These are phyloP conservation scores for Kluyveromyces wickerhamii DNA, from an alignment of 805 yeast genomes.

Conservation along the genomic window DNA sequence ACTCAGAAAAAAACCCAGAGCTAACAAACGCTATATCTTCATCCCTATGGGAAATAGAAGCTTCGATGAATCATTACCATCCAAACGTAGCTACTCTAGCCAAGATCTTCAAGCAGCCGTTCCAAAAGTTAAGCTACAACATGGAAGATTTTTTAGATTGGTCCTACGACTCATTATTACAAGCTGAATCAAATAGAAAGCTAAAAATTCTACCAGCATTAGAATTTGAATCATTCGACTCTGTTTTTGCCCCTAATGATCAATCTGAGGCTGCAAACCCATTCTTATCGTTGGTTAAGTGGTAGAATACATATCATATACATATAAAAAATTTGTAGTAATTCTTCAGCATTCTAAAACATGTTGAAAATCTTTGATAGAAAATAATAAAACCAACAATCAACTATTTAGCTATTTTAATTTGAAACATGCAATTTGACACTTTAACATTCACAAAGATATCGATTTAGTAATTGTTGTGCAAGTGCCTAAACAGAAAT, in stretches of 20 bases:
- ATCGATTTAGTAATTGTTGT: no score
- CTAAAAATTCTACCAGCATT: conserved; percentile 68
- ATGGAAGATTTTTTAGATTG: conserved; percentile 94
- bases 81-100: conserved; percentile 94
- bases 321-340: no score
- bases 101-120: conserved; percentile 81
- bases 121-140: conserved; percentile 76
- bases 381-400: no score
- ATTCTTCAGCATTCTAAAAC: no score
- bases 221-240: conserved; percentile 48
- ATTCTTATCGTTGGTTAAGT: neutral
- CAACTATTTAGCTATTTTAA: no score
- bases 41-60: conserved; percentile 86
- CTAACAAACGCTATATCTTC: conserved; percentile 73
- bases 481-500: no score
- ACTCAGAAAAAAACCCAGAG: conserved; percentile 62
- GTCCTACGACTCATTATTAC: conserved; percentile 61
- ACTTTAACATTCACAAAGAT: no score
- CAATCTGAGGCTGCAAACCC: conserved; percentile 4
- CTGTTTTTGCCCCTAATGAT: conserved; percentile 10
- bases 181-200: conserved; percentile 54
- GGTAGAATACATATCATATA: no score
- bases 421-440: no score
- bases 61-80: conserved; percentile 78
- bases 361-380: no score